These are phyloP conservation scores for Viridothelium virens DNA, from an alignment of 495 filamentous ascomycete species.

Conservation along the genomic window DNA sequence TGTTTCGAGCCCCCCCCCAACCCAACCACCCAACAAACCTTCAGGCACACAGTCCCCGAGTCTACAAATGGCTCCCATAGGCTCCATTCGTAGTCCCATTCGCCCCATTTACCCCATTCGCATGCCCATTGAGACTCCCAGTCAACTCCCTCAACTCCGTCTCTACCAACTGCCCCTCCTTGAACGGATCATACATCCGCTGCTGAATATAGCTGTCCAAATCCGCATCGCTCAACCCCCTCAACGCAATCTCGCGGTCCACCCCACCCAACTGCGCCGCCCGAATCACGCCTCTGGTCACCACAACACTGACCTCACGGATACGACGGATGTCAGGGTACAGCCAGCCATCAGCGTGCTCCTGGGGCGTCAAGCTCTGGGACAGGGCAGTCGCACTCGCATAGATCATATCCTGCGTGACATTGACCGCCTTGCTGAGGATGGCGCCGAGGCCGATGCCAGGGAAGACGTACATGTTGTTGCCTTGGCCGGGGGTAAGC, in stretches of 20 bases:
- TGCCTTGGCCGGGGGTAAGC: constrained; percentile 82
- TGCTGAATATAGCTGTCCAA: constrained; percentile 72
- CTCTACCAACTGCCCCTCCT: constrained; percentile 32
- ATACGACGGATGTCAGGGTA: constrained; percentile 94
- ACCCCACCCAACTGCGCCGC: constrained; percentile 72
- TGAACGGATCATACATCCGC: constrained; percentile 69
- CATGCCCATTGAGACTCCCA: neutral
- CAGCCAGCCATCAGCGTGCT: constrained; percentile 72
- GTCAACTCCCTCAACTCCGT: constrained; percentile 28
- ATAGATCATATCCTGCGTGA: constrained; percentile 96
- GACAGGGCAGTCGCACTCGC: constrained; percentile 77
- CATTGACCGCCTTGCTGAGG: constrained; percentile 74
- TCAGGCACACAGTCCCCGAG: neutral
- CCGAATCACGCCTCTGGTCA: constrained; percentile 88
- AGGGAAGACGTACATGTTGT: constrained; percentile 93
- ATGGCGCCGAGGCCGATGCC: constrained; percentile 94
- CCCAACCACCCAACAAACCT: neutral
- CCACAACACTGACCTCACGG: constrained; percentile 77
- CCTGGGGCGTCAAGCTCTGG: constrained; percentile 66
- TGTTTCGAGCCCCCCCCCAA: neutral
- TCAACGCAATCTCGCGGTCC: constrained; percentile 67
- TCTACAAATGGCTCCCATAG: constrained; percentile 3
- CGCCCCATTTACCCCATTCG: constrained; percentile 3
- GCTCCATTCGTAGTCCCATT: neutral
- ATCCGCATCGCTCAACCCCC: constrained; percentile 65